Evolutionary conservation across 768 basidiomycete species (phyloP), one percentile per base, ranked within the genome.

Genomic region (Neoboletus brunneissimus): DNA sequence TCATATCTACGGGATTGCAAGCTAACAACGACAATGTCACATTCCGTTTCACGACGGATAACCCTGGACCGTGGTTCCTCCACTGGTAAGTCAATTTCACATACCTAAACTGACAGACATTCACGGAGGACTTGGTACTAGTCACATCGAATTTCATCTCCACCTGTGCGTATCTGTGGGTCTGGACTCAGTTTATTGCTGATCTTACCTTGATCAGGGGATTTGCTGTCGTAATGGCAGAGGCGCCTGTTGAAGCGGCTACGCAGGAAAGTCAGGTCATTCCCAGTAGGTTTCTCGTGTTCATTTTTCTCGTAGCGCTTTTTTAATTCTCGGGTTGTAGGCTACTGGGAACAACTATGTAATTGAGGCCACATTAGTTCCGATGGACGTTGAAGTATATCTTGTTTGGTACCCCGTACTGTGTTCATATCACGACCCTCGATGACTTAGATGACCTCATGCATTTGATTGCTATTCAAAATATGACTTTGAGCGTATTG

Each of bases 31-130:
- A 71, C 44, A 69, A 67, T 13, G 76, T 81, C 18, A 81, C 80
- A 0, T 75, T 89, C 29, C 80, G 86, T 11, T 89, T 86, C 74
- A 67, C 64, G 18, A 85, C 86, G 0, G 81, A 88, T 66, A 89
- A 88, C 67, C 78, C 85, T 0, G 62, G 64, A 0, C 61, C 65
- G 12, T 66, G 57, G 64, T 43, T 64, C 38, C n/a, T 66, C 16
- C 65, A 66, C 16, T 66, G 65, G 62, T 66, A 38, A 50, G 64
- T 53, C 27, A 5, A 20, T 29, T 11, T 22, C 20, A 3, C 20
- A 29, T 15, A 9, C 9, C 15, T 16, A 10, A 5, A 7, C 27
- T 6, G 11, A 3, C 20, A 15, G 13, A 22, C 6, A 10, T 29
- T 48, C 9, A 23, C 11, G 38, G 12, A 23, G 15, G 27, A 20